Evolutionary conservation across 2,329 filamentous ascomycete species (phyloP), one percentile per base, ranked within the genome.

Genomic region (Teratosphaeria nubilosa): DNA sequence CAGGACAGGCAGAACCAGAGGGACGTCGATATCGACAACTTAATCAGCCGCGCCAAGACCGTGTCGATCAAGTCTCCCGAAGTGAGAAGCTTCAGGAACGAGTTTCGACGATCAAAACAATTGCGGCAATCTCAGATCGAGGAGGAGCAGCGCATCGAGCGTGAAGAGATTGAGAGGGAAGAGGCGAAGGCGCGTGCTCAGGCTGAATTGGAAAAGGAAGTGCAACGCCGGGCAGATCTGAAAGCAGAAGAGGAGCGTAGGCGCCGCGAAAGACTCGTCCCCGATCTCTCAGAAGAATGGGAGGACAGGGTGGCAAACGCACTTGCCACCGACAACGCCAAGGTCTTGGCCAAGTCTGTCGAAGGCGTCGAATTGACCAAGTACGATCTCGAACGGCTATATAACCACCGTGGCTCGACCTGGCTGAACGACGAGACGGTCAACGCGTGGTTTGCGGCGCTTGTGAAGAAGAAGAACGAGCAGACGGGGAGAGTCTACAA

Each of bases 361-460:
- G 63, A 79, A 60, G 72, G 56, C 64, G 70, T 51, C 54, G 65
- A 80, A 13, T 72, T 88, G 16, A 75, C 68, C 1, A 69, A 75
- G 1, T 80, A 82, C 56, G 86, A 89, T 67, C 86, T 90, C 65
- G 75, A 73, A n/a, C 86, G 80, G 53, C 73, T 91, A 4, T 59
- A 77, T 4, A 51, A 32, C 25, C 22, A 53, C 16, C 77, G 73
- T 0, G 37, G 25, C 48, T 20, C 48, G 27, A 41, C 37, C 54
- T 92, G 88, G 88, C 78, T 92, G 6, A 91, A 91, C 62, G 88
- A 91, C 69, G 85, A 88, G 64, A 82, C 87, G 55, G 82, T 92
- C 64, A 88, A 90, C 64, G 82, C 82, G 14, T 82, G 82, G 53
- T 77, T 90, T 27, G 73, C 79, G 30, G 81, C 83, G 67, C 74